Percentiles rank a stretch among this genome's conserved stretches.
These are phyloP conservation scores for Pisolithus marmoratus DNA, from an alignment of 768 basidiomycete genomes.

Conservation along the genomic window DNA sequence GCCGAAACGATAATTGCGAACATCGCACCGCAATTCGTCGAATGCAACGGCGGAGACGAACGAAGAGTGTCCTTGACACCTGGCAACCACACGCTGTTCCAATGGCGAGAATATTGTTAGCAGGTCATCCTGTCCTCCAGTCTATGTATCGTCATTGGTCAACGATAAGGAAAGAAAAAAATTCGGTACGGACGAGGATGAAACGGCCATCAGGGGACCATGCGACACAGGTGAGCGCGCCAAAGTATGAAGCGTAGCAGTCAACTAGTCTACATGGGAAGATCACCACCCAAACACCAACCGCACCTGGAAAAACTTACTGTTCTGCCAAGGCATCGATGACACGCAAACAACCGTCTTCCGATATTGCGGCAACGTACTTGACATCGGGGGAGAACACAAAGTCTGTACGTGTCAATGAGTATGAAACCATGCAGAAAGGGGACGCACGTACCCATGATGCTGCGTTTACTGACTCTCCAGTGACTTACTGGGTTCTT, in stretches of 20 bases:
- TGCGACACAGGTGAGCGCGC: slow-evolving; percentile 79
- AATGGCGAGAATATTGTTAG: slow-evolving; percentile 91
- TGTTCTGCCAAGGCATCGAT: slow-evolving; percentile 85
- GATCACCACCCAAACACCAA: not conserved
- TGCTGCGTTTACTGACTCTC: slow-evolving; percentile 65
- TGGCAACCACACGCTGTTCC: slow-evolving; percentile 90
- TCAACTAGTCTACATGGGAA: slow-evolving; percentile 66
- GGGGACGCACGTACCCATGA: slow-evolving; percentile 52
- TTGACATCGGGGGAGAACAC: slow-evolving; percentile 92
- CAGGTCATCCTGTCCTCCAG: slow-evolving; percentile 96
- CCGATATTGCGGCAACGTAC: slow-evolving; percentile 83
- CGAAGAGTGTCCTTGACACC: slow-evolving; percentile 95
- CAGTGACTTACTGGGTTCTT: slow-evolving; percentile 93
- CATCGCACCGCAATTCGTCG: slow-evolving; percentile 84
- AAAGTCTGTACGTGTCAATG: slow-evolving; percentile 50
- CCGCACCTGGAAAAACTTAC: slow-evolving; percentile 37
- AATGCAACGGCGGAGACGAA: slow-evolving; percentile 89
- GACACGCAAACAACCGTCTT: slow-evolving; percentile 87
- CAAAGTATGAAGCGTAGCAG: slow-evolving; percentile 93
- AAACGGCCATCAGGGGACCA: slow-evolving; percentile 97
- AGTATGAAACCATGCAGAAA: not conserved
- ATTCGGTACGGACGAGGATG: slow-evolving; percentile 52
- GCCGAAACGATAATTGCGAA: slow-evolving; percentile 88
- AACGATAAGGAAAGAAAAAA: not conserved
- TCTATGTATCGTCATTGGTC: slow-evolving; percentile 38